A percentile compares a stretch with the other conserved stretches of the same genome.
These are phyloP conservation scores for Sinapis alba DNA, from an alignment of 441 rosid species.

Conservation along the genomic window DNA sequence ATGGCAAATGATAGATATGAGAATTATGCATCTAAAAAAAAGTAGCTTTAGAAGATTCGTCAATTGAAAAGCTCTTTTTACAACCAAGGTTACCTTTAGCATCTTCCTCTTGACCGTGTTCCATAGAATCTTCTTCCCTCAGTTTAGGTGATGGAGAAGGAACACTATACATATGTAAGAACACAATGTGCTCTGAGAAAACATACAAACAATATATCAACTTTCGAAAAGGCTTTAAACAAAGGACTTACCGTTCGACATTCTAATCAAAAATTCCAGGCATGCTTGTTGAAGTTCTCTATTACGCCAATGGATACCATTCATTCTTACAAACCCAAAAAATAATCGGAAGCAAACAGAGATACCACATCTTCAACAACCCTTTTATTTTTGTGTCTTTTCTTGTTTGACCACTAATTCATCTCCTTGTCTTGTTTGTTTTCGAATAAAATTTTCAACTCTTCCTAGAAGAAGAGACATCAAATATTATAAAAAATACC, in stretches of 20 bases:
- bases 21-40: neutral
- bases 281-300: neutral
- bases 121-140: neutral
- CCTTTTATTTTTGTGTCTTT: neutral
- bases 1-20: neutral
- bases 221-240: neutral
- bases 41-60: neutral
- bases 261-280: neutral
- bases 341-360: neutral
- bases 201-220: neutral
- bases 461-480: neutral
- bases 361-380: neutral
- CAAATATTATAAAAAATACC: neutral
- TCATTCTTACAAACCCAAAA: neutral
- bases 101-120: neutral
- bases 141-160: neutral
- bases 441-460: neutral
- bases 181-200: neutral
- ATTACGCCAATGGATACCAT: constrained; percentile 3
- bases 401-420: neutral
- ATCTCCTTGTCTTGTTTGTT: constrained; percentile 5
- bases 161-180: constrained; percentile 1
- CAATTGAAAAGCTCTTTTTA: neutral
- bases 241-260: neutral
- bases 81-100: neutral